phyloP scores from a whole-genome alignment of 2,329 filamentous ascomycete species.

The Paecilomyces variotii region DNA sequence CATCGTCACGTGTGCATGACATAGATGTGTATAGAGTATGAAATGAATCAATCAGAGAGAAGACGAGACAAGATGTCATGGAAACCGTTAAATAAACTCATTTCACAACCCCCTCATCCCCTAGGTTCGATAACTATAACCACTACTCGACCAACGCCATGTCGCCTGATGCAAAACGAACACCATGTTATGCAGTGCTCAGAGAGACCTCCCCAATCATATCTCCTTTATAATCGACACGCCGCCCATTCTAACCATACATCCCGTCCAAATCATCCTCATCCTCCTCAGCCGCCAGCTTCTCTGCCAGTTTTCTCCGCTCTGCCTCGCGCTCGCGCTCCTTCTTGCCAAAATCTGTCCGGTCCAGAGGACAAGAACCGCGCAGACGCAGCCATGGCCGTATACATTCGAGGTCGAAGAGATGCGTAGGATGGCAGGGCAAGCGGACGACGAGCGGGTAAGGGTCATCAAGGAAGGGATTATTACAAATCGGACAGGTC shows the following conservation, averaged over 20 bases:
- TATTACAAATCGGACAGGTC: conserved; percentile 53
- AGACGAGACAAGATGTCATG: background rate
- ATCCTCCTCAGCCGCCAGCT: conserved; percentile 33
- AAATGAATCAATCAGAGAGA: background rate
- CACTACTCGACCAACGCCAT: background rate
- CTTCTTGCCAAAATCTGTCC: conserved; percentile 51
- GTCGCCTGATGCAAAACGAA: background rate
- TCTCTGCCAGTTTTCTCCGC: conserved; percentile 44
- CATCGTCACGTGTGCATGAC: background rate
- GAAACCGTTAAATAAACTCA: background rate
- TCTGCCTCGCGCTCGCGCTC: conserved; percentile 43
- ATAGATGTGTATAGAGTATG: background rate
- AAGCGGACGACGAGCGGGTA: conserved; percentile 58
- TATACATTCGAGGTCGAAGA: conserved; percentile 60
- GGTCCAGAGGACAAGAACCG: conserved; percentile 56
- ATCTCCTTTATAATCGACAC: background rate
- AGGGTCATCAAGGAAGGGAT: conserved; percentile 53
- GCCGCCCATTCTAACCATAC: conserved; percentile 23
- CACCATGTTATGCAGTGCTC: background rate
- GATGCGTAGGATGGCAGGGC: conserved; percentile 53
- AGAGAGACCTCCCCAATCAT: background rate
- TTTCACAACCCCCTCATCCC: background rate
- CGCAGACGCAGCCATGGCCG: conserved; percentile 57
- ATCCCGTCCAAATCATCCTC: conserved; percentile 43
- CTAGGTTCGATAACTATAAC: background rate